These are phyloP conservation scores for Nephelium lappaceum DNA, from an alignment of 345 rosid species.

Conservation along the genomic window DNA sequence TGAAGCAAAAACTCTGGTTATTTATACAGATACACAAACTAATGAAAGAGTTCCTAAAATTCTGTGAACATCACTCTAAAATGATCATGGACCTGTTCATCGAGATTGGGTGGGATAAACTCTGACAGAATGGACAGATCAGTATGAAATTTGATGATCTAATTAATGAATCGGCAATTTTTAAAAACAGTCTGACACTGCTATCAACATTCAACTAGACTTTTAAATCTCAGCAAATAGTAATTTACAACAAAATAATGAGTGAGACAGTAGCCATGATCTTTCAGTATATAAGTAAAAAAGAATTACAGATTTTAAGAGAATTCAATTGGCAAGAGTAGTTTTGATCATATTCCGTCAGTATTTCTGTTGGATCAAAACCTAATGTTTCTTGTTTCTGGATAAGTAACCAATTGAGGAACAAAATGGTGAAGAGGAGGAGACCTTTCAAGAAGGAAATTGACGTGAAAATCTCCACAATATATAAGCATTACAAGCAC, in stretches of 20 bases:
- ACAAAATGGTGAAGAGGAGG: conserved; percentile 4
- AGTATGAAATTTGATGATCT: conserved; percentile 10
- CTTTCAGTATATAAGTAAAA: neutral
- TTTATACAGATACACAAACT: neutral
- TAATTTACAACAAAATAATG: neutral
- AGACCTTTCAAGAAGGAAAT: conserved; percentile 15
- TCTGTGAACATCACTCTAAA: neutral
- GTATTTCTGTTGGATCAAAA: neutral
- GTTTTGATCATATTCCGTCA: neutral
- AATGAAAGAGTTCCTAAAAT: neutral
- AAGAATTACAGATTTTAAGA: neutral
- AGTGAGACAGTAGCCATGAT: neutral
- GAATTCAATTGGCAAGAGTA: neutral
- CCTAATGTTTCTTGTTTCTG: conserved; percentile 10
- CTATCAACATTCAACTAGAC: neutral
- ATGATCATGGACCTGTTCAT: neutral
- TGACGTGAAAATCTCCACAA: conserved; percentile 21
- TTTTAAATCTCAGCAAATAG: neutral
- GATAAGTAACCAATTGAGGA: conserved; percentile 7
- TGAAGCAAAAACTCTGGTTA: neutral
- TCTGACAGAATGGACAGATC: neutral
- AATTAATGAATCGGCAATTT: neutral
- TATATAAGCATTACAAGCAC: conserved; percentile 12
- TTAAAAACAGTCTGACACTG: neutral
- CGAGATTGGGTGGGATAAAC: neutral